Evolutionary conservation across 495 filamentous ascomycete species (phyloP), one percentile per base, ranked within the genome.

Genomic region (Xylaria sp.): DNA sequence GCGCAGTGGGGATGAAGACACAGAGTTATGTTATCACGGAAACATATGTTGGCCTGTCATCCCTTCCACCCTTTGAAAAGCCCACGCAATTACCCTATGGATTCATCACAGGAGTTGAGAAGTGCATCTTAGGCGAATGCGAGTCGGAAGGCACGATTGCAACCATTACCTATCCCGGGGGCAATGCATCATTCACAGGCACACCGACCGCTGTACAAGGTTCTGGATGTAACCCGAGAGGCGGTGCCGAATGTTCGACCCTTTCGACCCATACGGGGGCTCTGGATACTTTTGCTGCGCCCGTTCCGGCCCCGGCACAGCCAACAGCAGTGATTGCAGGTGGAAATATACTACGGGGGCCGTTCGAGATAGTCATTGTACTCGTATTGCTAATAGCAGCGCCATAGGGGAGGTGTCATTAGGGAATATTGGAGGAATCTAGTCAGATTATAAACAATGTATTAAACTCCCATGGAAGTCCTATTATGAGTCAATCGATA

Each of bases 11-110:
- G 1, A 17, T 63, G 21, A 31, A 7, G 15, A 46, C 19, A 26
- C 57, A 63, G 35, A 61, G 15, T 21, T 70, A 70, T 37, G 59
- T 59, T 19, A 53, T 70, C 31, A 52, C 68, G 1, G 68, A 70
- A 43, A 70, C 68, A 40, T 70, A 70, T 14, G 14, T 70, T 31
- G 68, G 68, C 31, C 44, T 70, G 6, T 70, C 68, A 11, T 55
- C 68, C 14, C 58, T 70, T 5, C 68, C 58, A 3, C 26, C n/a
- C 6, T 70, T 62, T 33, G 68, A 26, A 31, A 33, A 29, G 21
- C 68, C 68, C 14, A 70, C 68, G 1, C 8, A 24, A 14, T 17
- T 70, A 14, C 68, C 68, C 4, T 70, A 59, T 37, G 68, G 68
- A 5, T 70, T 70, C 44, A 31, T 55, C 17, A 31, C 68, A 7